Evolutionary conservation across 495 filamentous ascomycete genomes (phyloP), one percentile per base, ranked within the genome.

Genomic region (Neurospora pannonica): DNA sequence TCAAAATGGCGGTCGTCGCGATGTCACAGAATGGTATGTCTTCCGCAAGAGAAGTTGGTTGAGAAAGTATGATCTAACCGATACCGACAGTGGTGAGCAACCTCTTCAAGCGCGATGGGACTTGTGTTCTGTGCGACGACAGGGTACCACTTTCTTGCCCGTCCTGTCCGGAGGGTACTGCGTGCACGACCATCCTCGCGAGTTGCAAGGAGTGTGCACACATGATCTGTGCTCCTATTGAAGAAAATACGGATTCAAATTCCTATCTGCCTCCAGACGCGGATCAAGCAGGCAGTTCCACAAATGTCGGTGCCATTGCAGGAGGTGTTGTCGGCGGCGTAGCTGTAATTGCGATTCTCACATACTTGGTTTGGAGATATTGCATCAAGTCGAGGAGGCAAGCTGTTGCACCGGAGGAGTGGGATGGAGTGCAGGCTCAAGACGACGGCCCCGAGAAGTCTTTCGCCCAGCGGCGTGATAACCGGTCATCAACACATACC

Each of bases 281-380:
- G 38, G 77, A 60, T 42, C 67, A 48, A 71, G 72, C 76, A 67
- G 31, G 77, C 60, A 78, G 83, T 15, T 86, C 89, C 4, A 88
- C 90, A 24, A 92, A 93, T 74, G 87, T 91, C 2, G 93, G 93
- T 43, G 92, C 94, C 38, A 96, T 97, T 76, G 92, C 92, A 21
- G 93, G 93, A 78, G 93, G 94, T 73, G 93, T 97, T 37, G 82
- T 97, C 40, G 94, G 93, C 73, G 94, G 92, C 76, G 77, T 97
- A 3, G 87, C 86, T 19, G 86, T 87, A 15, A 85, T 97, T 38
- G 92, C 86, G 28, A 79, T 93, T 34, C 77, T 94, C 40, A 92
- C 90, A 7, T 97, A 92, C 76, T 80, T 97, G 46, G 86, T 98
- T 7, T 98, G 93, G 91, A 92, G 89, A 80, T 95, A 92, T 81